These are phyloP conservation scores for Solanum microdontum DNA, from an alignment of 257 asterid species.

Conservation along the genomic window DNA sequence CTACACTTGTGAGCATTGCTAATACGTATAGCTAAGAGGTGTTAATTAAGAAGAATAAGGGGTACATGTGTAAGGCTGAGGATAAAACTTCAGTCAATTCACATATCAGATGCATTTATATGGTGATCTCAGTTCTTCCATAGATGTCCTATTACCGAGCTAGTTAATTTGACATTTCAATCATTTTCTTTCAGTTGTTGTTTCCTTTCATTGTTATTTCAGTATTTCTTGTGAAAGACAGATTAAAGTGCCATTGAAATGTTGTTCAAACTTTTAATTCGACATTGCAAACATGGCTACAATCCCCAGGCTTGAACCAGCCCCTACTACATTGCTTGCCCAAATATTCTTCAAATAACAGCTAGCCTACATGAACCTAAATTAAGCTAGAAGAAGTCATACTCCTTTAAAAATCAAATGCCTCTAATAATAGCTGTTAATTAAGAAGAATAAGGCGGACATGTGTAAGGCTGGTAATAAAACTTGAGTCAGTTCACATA, in stretches of 20 bases:
- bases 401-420: too few species aligned
- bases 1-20: conserved; percentile 2
- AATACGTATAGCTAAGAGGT: background rate
- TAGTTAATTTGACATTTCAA: background rate
- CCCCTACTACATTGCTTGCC: too few species aligned
- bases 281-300: too few species aligned
- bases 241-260: too few species aligned
- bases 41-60: background rate
- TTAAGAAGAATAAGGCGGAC: too few species aligned
- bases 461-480: background rate
- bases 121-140: background rate
- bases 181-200: background rate
- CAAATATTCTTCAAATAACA: too few species aligned
- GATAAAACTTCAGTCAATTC: background rate
- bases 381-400: too few species aligned
- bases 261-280: too few species aligned
- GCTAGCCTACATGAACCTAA: too few species aligned
- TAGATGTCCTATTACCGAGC: background rate
- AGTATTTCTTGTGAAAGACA: background rate
- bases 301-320: too few species aligned
- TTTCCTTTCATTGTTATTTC: background rate
- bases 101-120: background rate
- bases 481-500: background rate
- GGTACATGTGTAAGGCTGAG: background rate
- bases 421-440: too few species aligned